Evolutionary conservation across 2,329 filamentous ascomycete genomes (phyloP), one percentile per base, ranked within the genome.

Genomic region (Cercospora sp.): DNA sequence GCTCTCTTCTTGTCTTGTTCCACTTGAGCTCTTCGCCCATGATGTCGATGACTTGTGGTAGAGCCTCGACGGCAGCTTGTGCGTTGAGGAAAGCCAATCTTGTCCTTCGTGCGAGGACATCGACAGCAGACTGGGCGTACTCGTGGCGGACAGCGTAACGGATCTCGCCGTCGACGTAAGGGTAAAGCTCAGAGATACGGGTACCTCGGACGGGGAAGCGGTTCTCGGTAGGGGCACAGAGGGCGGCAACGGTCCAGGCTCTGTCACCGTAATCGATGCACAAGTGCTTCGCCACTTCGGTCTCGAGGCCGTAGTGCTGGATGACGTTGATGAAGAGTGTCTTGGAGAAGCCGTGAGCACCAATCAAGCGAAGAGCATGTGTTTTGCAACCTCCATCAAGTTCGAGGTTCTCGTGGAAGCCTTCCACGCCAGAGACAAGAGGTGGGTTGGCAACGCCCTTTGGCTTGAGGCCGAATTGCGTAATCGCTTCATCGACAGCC

Each of bases 251-350:
- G 16, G 91, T 90, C 94, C 94, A 97, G 20, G 94, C 93, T 67
- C 94, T 89, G 80, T 97, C 94, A 72, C 94, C 94, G 78, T 97
- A 98, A 66, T 92, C 91, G 76, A 91, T 87, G 13, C 90, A 91
- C 36, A 97, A 85, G 80, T 97, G 93, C 81, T 93, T 91, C 55
- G 94, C 94, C 20, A 97, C 92, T 74, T 96, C 93, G 18, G 92
- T 96, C 80, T 97, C 94, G 66, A 97, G 82, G 70, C 93, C 93
- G 77, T 92, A 97, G 81, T 96, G 92, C 80, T 97, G 93, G 77
- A 97, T 95, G 39, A 97, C 84, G 80, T 94, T 94, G 84, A 97
- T 97, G 83, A 97, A 97, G 26, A 97, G 88, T 1, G 93, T 92
- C 81, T 93, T 93, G 80, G 90, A 93, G 83, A 90, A 96, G 64